A percentile compares a stretch with the other conserved stretches of the same genome.
These are phyloP conservation scores for Malus sieversii DNA, from an alignment of 306 rosid species.

Conservation along the genomic window DNA sequence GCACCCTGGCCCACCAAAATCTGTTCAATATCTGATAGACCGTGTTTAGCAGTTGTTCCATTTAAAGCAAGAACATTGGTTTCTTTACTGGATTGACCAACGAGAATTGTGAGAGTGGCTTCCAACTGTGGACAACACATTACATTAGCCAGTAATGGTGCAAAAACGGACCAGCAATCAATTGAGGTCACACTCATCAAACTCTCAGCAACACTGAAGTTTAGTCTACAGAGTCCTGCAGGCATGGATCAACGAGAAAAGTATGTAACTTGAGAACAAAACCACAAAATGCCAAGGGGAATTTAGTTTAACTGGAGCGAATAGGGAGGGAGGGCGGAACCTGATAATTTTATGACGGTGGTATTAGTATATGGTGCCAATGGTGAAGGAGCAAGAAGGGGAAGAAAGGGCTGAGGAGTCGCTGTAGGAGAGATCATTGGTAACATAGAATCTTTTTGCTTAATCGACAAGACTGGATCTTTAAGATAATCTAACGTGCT, in stretches of 20 bases:
- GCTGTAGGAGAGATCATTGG: too few relatives aligned
- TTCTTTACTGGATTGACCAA: slow-evolving; percentile 77
- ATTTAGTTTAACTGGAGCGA: neutral
- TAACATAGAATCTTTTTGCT: too few relatives aligned
- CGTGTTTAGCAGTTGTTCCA: slow-evolving; percentile 48
- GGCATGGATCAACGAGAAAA: slow-evolving; percentile 5
- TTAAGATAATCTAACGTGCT: too few relatives aligned
- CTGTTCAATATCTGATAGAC: slow-evolving; percentile 74
- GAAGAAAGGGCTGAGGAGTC: slow-evolving; percentile 49
- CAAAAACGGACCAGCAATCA: slow-evolving; percentile 85
- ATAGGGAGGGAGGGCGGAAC: slow-evolving; percentile 4
- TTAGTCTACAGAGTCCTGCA: slow-evolving; percentile 70
- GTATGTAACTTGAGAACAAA: neutral
- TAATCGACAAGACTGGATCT: too few relatives aligned
- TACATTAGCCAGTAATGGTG: slow-evolving; percentile 75
- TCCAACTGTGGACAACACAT: slow-evolving; percentile 95
- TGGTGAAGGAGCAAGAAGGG: slow-evolving; percentile 92
- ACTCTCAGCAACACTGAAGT: slow-evolving; percentile 68
- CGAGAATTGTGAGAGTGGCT: slow-evolving; percentile 82
- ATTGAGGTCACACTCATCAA: slow-evolving; percentile 67
- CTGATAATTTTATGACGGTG: slow-evolving; percentile 53
- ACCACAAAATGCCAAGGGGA: neutral
- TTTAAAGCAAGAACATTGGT: slow-evolving; percentile 66
- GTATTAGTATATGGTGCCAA: slow-evolving; percentile 72
- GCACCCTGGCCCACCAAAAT: slow-evolving; percentile 86